Conservation (phyloP, 2,329 filamentous ascomycete species). For the Aspergillus aculeatinus region DNA sequence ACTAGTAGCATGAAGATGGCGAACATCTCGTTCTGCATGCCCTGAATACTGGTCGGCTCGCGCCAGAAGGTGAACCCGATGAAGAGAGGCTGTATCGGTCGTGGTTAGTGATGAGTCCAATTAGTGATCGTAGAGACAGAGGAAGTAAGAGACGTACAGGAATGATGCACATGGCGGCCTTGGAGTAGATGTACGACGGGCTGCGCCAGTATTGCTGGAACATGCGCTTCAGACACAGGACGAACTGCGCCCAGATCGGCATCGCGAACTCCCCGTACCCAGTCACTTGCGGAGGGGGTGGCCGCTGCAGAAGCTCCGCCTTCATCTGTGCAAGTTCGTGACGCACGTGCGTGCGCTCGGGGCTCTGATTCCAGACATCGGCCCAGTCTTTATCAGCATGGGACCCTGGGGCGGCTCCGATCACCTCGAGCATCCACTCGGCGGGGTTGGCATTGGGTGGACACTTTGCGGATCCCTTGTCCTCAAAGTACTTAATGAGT, state of each 20-base stretch:
- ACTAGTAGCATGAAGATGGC: slow-evolving; percentile 79
- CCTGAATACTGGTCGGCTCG: slow-evolving; percentile 70
- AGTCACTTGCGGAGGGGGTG: slow-evolving; percentile 43
- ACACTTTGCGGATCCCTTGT: slow-evolving; percentile 60
- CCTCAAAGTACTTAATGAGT: slow-evolving; percentile 62
- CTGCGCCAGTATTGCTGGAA: slow-evolving; percentile 91
- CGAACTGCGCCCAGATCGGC: slow-evolving; percentile 65
- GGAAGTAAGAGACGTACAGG: slow-evolving; percentile 56
- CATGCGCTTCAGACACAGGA: slow-evolving; percentile 67
- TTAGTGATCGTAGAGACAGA: slow-evolving; percentile 35
- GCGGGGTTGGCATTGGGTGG: slow-evolving; percentile 65
- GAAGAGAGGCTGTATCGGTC: slow-evolving; percentile 59
- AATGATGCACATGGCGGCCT: slow-evolving; percentile 64
- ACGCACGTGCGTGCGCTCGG: slow-evolving; percentile 52
- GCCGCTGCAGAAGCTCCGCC: slow-evolving; percentile 31
- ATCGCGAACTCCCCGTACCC: slow-evolving; percentile 76
- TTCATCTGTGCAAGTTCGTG: slow-evolving; percentile 47
- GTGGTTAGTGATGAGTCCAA: neutral
- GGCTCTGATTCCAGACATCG: slow-evolving; percentile 58
- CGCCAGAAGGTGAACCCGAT: slow-evolving; percentile 80
- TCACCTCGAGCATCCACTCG: slow-evolving; percentile 61
- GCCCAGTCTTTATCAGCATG: slow-evolving; percentile 62
- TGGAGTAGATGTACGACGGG: slow-evolving; percentile 83
- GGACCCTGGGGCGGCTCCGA: slow-evolving; percentile 60
- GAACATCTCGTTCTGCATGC: slow-evolving; percentile 88